Evolutionary conservation across 305 asterid species (phyloP), one percentile per base, ranked within the genome.

Genomic region (Solanum aculeatissimum): DNA sequence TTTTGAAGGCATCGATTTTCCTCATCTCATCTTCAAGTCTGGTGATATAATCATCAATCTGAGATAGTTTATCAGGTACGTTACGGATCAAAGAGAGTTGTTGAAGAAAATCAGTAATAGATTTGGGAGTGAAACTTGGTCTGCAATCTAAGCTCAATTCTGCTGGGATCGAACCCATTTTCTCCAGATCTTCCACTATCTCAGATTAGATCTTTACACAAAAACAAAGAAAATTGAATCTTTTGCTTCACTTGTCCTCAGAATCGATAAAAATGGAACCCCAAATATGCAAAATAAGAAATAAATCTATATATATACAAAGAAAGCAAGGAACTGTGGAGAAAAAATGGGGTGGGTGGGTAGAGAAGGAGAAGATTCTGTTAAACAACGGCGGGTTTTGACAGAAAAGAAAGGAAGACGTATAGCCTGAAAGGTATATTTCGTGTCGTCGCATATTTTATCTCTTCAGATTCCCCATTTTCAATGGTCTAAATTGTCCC

Each of bases 1-100:
- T 90, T 62, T 92, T 94, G 86, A 95, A 94, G 1, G 91, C 98
- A 32, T 93, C 96, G 87, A 95, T 95, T 91, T 95, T 95, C 91
- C 89, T 91, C 96, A 92, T 90, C 91, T 95, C 98, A 14, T 92
- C 96, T 53, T 91, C 91, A 86, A 95, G 88, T 83, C 88, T 87
- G 27, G 54, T 63, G 15, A 89, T 83, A 87, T 90, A 93, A 83
- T 91, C 93, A 49, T 93, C 92, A 40, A 94, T 90, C 90, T 88
- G 90, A 51, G 49, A 72, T 38, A 91, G 32, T 92, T 84, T 93
- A 83, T 91, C 93, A 6, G 94, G 79, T 27, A 84, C 86, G 88
- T 80, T 66, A 14, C 58, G 87, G 81, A 86, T 86, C 86, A 38
- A 80, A 65, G 94, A 89, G 29, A 90, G 89, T 58, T 90, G 86